Conservation (phyloP, 2,329 filamentous ascomycete species). For the Fusarium burgessii region DNA sequence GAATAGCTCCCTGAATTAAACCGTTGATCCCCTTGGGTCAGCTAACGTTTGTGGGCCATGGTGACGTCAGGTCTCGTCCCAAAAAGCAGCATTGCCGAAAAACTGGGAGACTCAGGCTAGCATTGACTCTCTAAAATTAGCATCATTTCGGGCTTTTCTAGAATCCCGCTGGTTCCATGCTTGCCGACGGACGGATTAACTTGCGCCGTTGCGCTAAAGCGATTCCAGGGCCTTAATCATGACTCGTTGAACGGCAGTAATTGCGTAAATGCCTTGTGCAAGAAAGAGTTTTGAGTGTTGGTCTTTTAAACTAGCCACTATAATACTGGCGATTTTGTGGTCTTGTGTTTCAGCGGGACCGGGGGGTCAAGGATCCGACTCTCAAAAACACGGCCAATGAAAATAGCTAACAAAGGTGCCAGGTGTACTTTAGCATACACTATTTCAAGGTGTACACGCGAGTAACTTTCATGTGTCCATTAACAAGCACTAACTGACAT, state of each 20-base stretch:
- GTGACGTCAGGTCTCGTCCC: too few relatives aligned
- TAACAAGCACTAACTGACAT: not conserved
- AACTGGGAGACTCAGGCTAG: not conserved
- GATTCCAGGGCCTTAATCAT: not conserved
- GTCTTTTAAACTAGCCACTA: constrained; percentile 12
- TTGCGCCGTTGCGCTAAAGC: too few relatives aligned
- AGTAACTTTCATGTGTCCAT: too few relatives aligned
- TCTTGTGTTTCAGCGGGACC: not conserved
- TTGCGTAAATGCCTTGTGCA: not conserved
- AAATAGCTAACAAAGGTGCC: too few relatives aligned
- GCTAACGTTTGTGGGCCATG: not conserved
- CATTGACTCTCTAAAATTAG: not conserved
- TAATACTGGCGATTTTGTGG: constrained; percentile 17
- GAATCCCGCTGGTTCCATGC: not conserved
- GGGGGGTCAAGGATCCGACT: too few relatives aligned
- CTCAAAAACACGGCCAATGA: too few relatives aligned
- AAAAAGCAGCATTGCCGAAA: not conserved
- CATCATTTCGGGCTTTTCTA: constrained; percentile 10
- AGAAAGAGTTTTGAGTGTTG: constrained; percentile 10
- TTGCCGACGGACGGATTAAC: too few relatives aligned
- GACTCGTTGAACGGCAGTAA: constrained; percentile 23
- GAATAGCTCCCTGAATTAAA: not conserved
- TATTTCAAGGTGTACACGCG: too few relatives aligned
- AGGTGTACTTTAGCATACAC: too few relatives aligned
- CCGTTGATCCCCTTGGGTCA: not conserved